A percentile compares a stretch with the other conserved stretches of the same genome.
These are phyloP conservation scores for Quercus bicolor DNA, from an alignment of 306 rosid species.

Conservation along the genomic window DNA sequence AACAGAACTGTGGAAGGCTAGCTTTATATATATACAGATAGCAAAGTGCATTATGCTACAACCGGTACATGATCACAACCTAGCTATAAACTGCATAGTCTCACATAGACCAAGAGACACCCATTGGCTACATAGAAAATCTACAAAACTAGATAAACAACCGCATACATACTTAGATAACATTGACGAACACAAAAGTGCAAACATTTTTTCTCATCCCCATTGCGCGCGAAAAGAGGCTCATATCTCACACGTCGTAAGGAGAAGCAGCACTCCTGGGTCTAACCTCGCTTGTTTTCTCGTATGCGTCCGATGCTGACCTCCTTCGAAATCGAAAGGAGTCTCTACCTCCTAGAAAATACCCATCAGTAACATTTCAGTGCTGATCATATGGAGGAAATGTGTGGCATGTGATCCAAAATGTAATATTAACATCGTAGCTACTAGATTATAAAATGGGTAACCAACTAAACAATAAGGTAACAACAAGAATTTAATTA, in stretches of 20 bases:
- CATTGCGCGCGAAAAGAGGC: neutral
- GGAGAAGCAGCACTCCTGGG: conserved; percentile 57
- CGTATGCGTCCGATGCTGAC: conserved; percentile 68
- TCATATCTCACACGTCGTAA: conserved; percentile 51
- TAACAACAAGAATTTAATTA: no score
- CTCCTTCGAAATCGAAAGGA: conserved; percentile 62
- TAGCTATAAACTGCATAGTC: neutral
- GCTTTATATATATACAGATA: neutral
- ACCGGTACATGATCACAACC: neutral
- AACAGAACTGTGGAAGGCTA: neutral
- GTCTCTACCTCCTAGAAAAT: conserved; percentile 53
- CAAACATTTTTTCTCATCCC: neutral
- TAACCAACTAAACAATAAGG: no score
- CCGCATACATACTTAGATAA: neutral
- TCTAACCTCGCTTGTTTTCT: conserved; percentile 49
- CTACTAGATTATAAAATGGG: no score
- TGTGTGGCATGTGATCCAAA: no score
- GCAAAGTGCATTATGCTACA: neutral
- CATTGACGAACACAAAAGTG: neutral
- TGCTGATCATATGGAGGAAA: no score
- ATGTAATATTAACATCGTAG: no score
- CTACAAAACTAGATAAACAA: neutral
- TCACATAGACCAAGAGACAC: neutral
- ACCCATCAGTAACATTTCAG: neutral
- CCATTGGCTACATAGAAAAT: neutral